Conservation (phyloP, 2,329 filamentous ascomycete genomes). For the Clathrospora elynae region DNA sequence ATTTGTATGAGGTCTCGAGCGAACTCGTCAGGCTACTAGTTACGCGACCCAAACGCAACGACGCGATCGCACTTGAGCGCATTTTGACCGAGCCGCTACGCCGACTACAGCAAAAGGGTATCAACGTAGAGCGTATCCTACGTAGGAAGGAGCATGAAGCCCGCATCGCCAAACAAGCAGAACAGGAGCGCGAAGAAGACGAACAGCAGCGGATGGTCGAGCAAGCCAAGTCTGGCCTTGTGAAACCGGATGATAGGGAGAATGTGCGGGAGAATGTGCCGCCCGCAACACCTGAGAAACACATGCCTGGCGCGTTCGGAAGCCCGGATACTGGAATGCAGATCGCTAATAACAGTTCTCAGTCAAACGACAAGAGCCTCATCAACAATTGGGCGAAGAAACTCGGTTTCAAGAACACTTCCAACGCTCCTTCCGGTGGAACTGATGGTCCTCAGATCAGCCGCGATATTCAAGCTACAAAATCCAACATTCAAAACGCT, state of each 20-base stretch:
- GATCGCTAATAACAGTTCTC: conserved; percentile 28
- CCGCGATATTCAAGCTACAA: conserved; percentile 42
- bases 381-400: conserved; percentile 48
- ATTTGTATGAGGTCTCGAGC: conserved; percentile 91
- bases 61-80: conserved; percentile 87
- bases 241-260: conserved; percentile 18
- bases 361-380: conserved; percentile 32
- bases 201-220: conserved; percentile 55
- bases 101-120: conserved; percentile 82
- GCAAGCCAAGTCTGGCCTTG: conserved; percentile 33
- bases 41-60: conserved; percentile 81
- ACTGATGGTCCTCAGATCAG: conserved; percentile 45
- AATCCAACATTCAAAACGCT: conserved; percentile 44
- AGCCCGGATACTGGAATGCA: conserved; percentile 44
- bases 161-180: conserved; percentile 81
- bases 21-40: conserved; percentile 82
- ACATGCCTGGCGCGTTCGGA: conserved; percentile 47
- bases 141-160: conserved; percentile 86
- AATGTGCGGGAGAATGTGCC: conserved; percentile 20
- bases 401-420: conserved; percentile 42
- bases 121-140: conserved; percentile 95
- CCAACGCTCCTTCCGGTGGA: conserved; percentile 15
- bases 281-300: conserved; percentile 39
- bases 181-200: conserved; percentile 70
- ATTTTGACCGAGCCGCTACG: conserved; percentile 84